Conservation (phyloP, 805 yeast genomes). For the Saturnispora hagleri region DNA sequence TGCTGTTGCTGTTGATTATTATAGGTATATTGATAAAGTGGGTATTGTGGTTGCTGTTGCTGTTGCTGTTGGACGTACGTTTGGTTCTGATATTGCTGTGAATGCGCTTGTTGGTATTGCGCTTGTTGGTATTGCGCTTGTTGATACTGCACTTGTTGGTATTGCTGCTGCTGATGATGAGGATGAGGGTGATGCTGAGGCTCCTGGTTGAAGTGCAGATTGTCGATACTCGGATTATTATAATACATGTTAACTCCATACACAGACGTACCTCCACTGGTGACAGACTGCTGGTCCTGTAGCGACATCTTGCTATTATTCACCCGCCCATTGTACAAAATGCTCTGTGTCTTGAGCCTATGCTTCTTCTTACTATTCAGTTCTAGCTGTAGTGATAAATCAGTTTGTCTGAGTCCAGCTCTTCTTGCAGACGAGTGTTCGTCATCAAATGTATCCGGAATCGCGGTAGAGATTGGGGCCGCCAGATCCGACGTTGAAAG, state of each 20-base stretch:
- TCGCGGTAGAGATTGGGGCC: constrained; percentile 3
- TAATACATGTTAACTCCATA: background rate
- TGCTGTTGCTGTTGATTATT: constrained; percentile 4
- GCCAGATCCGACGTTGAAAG: constrained; percentile 2
- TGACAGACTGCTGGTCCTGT: constrained; percentile 8
- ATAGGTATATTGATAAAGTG: constrained; percentile 2
- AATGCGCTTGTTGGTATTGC: background rate
- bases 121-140: background rate
- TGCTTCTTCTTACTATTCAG: constrained; percentile 21
- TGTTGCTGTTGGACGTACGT: constrained; percentile 8
- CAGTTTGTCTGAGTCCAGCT: constrained; percentile 27
- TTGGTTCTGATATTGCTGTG: constrained; percentile 5
- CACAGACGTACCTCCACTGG: constrained; percentile 4
- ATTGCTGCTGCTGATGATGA: constrained; percentile 6
- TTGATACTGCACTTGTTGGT: background rate
- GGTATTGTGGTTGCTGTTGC: constrained; percentile 7
- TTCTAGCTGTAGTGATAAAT: constrained; percentile 20
- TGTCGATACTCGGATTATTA: background rate
- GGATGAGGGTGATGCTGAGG: constrained; percentile 4
- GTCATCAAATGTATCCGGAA: constrained; percentile 20
- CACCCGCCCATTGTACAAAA: constrained; percentile 7
- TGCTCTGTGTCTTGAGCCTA: constrained; percentile 19
- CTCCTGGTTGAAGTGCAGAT: background rate
- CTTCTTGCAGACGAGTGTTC: constrained; percentile 20
- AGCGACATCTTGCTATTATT: constrained; percentile 8